phyloP scores from a whole-genome alignment of 140 eudicot genomes.

The Erigeron philadelphicus region DNA sequence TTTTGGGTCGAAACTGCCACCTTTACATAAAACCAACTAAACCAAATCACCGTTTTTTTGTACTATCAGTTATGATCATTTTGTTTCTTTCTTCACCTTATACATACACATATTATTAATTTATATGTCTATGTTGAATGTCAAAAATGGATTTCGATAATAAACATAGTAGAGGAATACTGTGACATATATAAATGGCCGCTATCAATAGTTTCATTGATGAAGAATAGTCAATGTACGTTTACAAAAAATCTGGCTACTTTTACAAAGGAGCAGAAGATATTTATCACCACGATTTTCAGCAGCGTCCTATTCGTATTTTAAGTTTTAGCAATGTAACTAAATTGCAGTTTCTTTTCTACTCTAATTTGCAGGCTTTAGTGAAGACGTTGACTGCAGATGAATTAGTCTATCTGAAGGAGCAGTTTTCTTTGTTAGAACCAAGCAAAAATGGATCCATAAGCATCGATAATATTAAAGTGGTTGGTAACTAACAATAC shows the following conservation, averaged over 20 bases:
- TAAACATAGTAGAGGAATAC: not conserved
- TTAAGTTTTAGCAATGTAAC: not conserved
- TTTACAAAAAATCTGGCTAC: not conserved
- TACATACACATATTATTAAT: not conserved
- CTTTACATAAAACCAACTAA: not conserved
- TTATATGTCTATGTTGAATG: not conserved
- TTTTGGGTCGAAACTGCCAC: not conserved
- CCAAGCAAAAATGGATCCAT: constrained; percentile 72
- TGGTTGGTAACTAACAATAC: constrained; percentile 44
- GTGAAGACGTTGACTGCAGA: constrained; percentile 68
- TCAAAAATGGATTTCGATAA: not conserved
- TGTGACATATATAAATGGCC: not conserved
- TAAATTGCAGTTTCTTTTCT: not conserved
- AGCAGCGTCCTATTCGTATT: not conserved
- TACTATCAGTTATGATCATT: not conserved
- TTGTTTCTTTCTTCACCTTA: not conserved
- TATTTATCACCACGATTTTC: not conserved
- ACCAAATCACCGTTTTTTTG: not conserved
- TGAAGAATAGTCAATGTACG: not conserved
- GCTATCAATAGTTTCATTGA: not conserved
- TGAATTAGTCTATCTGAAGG: constrained; percentile 61
- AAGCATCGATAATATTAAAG: constrained; percentile 67
- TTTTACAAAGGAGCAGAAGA: not conserved
- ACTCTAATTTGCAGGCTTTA: constrained; percentile 51
- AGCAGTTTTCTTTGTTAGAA: constrained; percentile 63